Evolutionary conservation across 73 alveolate species (phyloP), one percentile per base, ranked within the genome.

Genomic region (Chromera velia): DNA sequence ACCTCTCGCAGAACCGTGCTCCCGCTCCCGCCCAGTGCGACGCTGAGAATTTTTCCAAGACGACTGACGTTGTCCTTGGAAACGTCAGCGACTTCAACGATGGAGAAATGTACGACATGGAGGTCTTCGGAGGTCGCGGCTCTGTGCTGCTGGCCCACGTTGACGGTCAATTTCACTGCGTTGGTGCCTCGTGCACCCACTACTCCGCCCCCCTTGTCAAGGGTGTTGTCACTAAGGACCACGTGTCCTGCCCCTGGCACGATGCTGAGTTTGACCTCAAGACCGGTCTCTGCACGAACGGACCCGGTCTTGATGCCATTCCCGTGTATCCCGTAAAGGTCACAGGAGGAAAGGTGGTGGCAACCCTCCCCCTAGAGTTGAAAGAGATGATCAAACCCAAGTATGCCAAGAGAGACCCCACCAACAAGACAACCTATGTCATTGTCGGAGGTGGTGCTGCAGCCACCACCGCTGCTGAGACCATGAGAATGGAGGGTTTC

Each of bases 191-290:
- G 0, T 73, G 80, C 70, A 73, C 68, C 18, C 80, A 73, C 80
- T 73, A 73, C 80, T 22, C 45, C 40, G 80, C 80, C 32, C 80
- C 80, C 31, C 32, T 73, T 4, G 80, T 64, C 28, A 33, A 73
- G 33, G 80, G 80, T n/a, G 70, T 40, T 0, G 80, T 46, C 1
- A 47, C 80, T 0, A 45, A 4, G 13, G 93, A 90, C 79, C 86
- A 90, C 72, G 94, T 93, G 30, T 63, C 88, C 74, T 92, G 97
- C 82, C 97, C 97, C 33, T 91, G 93, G 90, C 98, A 94, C 76
- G 74, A 84, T 62, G 98, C 98, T 18, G 91, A 89, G 33, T 94
- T 94, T 81, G 81, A 89, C 71, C 88, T 93, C 45, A 79, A 68
- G 40, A 87, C 88, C 73, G 98, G 98, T 34, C 89, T 55, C 46